Conservation (phyloP, 1,284 basidiomycete species). For the Wallemia ichthyophaga region DNA sequence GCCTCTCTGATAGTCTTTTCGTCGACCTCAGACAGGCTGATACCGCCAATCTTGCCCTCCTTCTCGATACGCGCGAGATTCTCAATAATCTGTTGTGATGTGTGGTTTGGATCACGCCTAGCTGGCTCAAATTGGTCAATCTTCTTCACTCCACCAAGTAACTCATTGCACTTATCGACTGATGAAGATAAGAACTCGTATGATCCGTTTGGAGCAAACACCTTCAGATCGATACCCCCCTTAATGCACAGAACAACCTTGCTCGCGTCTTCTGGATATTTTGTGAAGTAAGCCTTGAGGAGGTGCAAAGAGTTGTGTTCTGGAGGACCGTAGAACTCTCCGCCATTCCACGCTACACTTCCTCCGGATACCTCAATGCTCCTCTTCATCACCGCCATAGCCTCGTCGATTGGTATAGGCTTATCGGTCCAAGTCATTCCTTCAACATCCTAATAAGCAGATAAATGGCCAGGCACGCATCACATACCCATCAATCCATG, state of each 20-base stretch:
- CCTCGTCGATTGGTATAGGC: neutral
- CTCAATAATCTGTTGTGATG: slow-evolving; percentile 8
- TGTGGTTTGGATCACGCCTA: slow-evolving; percentile 5
- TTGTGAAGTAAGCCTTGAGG: slow-evolving; percentile 20
- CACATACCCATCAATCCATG: neutral
- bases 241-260: slow-evolving; percentile 24
- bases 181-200: slow-evolving; percentile 7
- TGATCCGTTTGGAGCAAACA: slow-evolving; percentile 5
- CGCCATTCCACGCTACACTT: slow-evolving; percentile 5
- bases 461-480: neutral
- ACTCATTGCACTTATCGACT: slow-evolving; percentile 6
- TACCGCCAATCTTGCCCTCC: slow-evolving; percentile 6
- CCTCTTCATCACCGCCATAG: neutral
- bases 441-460: neutral
- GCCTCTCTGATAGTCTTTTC: slow-evolving; percentile 3
- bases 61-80: slow-evolving; percentile 1
- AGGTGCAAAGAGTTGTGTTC: slow-evolving; percentile 17
- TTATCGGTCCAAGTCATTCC: neutral
- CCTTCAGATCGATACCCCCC: slow-evolving; percentile 16
- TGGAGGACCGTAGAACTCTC: slow-evolving; percentile 20
- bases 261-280: slow-evolving; percentile 25
- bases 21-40: slow-evolving; percentile 5
- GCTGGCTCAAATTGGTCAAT: slow-evolving; percentile 11
- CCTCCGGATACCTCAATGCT: neutral
- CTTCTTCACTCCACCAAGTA: slow-evolving; percentile 9